Percentiles rank a stretch among this genome's conserved stretches.
Conservation (phyloP, 176 grass and related monocot species). For the Phyllostachys edulis region DNA sequence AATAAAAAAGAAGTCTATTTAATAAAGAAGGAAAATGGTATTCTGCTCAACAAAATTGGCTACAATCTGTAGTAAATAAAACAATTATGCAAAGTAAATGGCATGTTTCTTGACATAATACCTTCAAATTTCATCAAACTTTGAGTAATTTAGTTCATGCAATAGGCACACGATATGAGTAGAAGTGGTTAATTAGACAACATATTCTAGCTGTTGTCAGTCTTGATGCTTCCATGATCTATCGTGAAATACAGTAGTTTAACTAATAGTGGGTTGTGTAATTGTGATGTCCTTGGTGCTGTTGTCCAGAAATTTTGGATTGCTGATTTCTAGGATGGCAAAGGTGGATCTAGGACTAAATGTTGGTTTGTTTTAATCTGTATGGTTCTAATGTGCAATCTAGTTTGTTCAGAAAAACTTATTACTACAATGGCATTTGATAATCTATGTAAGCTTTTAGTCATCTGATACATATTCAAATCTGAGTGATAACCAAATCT, state of each 20-base stretch:
- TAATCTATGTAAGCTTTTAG: background rate
- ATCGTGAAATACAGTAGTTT: background rate
- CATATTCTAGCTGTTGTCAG: background rate
- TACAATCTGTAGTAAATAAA: background rate
- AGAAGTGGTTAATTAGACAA: background rate
- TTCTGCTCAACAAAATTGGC: background rate
- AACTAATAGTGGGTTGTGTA: background rate
- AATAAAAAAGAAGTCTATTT: no score
- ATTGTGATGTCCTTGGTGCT: background rate
- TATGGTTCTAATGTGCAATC: background rate
- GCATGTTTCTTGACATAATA: background rate
- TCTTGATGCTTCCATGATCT: background rate
- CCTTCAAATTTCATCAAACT: background rate
- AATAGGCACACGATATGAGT: background rate
- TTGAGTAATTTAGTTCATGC: background rate
- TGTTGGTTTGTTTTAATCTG: background rate
- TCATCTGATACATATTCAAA: background rate
- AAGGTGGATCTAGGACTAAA: background rate
- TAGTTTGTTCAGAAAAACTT: background rate
- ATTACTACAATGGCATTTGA: background rate
- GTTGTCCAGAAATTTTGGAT: background rate
- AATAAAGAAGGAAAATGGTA: background rate
- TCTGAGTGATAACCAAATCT: background rate
- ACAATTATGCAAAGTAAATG: background rate
- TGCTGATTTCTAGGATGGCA: background rate